These are phyloP conservation scores for Artomyces pyxidatus DNA, from an alignment of 768 basidiomycete species.

Conservation along the genomic window DNA sequence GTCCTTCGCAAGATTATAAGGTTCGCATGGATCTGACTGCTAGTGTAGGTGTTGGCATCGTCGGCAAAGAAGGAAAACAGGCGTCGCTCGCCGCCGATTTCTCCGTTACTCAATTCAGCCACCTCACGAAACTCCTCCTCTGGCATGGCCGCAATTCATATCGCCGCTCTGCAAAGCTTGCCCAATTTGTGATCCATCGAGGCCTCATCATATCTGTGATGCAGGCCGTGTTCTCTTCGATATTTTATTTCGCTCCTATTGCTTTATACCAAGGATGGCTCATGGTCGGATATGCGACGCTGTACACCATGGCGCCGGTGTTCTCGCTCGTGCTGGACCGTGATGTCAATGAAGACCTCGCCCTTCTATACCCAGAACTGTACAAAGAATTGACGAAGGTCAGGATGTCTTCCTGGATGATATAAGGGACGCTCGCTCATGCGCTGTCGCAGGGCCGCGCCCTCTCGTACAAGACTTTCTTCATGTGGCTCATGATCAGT, in stretches of 20 bases:
- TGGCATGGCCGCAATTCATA: conserved; percentile 99
- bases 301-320: conserved; percentile 98
- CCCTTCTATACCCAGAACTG: conserved; percentile 91
- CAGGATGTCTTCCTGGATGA: conserved; percentile 9
- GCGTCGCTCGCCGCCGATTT: conserved; percentile 99
- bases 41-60: conserved; percentile 81
- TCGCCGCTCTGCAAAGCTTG: conserved; percentile 93
- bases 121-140: conserved; percentile 89
- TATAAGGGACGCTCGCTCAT: neutral
- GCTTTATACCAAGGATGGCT: conserved; percentile 98
- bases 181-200: conserved; percentile 97
- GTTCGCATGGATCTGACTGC: neutral
- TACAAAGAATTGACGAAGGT: conserved; percentile 98
- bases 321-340: conserved; percentile 94
- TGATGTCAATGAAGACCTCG: conserved; percentile 93
- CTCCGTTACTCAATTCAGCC: conserved; percentile 94
- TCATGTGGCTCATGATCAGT: conserved; percentile 96
- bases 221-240: conserved; percentile 93
- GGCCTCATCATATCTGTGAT: conserved; percentile 96
- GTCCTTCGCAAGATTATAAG: conserved; percentile 24
- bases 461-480: conserved; percentile 96
- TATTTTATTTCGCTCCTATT: conserved; percentile 92
- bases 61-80: conserved; percentile 98
- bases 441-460: conserved; percentile 67
- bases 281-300: conserved; percentile 92